A percentile compares a stretch with the other conserved stretches of the same genome.
These are phyloP conservation scores for Acephala macrosclerotiorum DNA, from an alignment of 2,329 filamentous ascomycete genomes.

Conservation along the genomic window DNA sequence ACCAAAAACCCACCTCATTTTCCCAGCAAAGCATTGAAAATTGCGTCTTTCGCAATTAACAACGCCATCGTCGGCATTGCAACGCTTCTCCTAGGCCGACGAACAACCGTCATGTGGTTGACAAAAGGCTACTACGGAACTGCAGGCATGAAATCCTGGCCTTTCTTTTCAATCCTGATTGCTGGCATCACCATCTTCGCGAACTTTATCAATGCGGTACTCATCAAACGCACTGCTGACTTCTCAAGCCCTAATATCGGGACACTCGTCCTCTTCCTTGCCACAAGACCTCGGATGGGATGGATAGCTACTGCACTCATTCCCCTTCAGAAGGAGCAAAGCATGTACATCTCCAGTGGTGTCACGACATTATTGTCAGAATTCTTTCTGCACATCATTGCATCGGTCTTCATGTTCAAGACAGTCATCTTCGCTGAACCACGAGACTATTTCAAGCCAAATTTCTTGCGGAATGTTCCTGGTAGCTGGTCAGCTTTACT, in stretches of 20 bases:
- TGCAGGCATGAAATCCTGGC: slow-evolving; percentile 7
- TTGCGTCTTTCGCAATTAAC: slow-evolving; percentile 11
- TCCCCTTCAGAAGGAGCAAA: background rate
- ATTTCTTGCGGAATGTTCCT: background rate
- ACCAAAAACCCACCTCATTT: background rate
- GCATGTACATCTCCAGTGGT: slow-evolving; percentile 10
- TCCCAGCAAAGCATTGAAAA: slow-evolving; percentile 9
- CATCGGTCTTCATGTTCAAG: slow-evolving; percentile 2
- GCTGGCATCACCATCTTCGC: slow-evolving; percentile 3
- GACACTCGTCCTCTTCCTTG: slow-evolving; percentile 13
- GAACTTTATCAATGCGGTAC: slow-evolving; percentile 11
- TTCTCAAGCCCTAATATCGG: slow-evolving; percentile 1
- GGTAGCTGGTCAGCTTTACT: background rate
- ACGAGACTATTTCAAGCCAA: slow-evolving; percentile 2
- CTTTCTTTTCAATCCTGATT: slow-evolving; percentile 3
- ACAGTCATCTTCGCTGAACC: background rate
- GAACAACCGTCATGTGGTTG: slow-evolving; percentile 1
- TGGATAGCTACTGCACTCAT: slow-evolving; percentile 10
- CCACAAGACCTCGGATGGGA: slow-evolving; percentile 9
- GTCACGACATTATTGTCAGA: slow-evolving; percentile 5
- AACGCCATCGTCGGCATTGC: slow-evolving; percentile 5
- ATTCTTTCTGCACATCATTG: slow-evolving; percentile 10
- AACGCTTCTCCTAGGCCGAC: background rate
- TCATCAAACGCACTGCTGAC: slow-evolving; percentile 1
- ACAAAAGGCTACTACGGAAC: background rate